phyloP scores from a whole-genome alignment of 2,329 filamentous ascomycete genomes.

The Arachnomyces sp. region DNA sequence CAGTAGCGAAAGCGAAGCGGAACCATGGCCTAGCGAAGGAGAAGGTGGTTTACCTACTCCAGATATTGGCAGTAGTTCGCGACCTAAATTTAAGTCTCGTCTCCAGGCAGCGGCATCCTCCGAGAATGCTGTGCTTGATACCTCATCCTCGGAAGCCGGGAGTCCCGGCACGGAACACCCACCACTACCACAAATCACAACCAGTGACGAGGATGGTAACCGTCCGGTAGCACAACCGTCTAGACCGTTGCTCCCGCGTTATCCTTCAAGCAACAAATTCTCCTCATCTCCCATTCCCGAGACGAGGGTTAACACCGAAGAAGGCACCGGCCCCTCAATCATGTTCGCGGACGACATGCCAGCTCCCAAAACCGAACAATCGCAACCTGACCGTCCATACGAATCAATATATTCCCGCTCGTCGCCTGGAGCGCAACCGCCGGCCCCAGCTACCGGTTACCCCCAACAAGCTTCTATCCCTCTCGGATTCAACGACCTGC shows the following conservation, averaged over 20 bases:
- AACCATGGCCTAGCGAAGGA: slow-evolving; percentile 32
- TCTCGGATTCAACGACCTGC: slow-evolving; percentile 78
- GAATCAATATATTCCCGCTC: slow-evolving; percentile 33
- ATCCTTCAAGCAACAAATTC: slow-evolving; percentile 44
- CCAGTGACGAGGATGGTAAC: slow-evolving; percentile 5
- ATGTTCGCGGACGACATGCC: slow-evolving; percentile 57
- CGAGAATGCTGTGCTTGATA: slow-evolving; percentile 3
- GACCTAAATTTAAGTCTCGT: neutral
- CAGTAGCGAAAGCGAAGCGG: slow-evolving; percentile 34
- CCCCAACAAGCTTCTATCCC: slow-evolving; percentile 57
- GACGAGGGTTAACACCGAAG: slow-evolving; percentile 58
- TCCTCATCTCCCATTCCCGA: slow-evolving; percentile 66
- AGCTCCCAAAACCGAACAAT: slow-evolving; percentile 21
- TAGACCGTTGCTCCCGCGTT: slow-evolving; percentile 22
- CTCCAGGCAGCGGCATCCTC: slow-evolving; percentile 1
- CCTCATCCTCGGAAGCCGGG: slow-evolving; percentile 1
- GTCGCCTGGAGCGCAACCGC: slow-evolving; percentile 2
- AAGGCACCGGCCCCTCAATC: slow-evolving; percentile 61
- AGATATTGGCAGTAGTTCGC: slow-evolving; percentile 3
- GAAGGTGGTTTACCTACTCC: slow-evolving; percentile 18
- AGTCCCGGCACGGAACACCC: slow-evolving; percentile 1
- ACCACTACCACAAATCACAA: slow-evolving; percentile 8
- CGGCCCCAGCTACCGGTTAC: slow-evolving; percentile 36
- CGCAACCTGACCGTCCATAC: slow-evolving; percentile 10
- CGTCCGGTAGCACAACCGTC: slow-evolving; percentile 11